A percentile compares a stretch with the other conserved stretches of the same genome.
Conservation (phyloP, 1,139 yeast genomes). For the Lodderomyces theae region DNA sequence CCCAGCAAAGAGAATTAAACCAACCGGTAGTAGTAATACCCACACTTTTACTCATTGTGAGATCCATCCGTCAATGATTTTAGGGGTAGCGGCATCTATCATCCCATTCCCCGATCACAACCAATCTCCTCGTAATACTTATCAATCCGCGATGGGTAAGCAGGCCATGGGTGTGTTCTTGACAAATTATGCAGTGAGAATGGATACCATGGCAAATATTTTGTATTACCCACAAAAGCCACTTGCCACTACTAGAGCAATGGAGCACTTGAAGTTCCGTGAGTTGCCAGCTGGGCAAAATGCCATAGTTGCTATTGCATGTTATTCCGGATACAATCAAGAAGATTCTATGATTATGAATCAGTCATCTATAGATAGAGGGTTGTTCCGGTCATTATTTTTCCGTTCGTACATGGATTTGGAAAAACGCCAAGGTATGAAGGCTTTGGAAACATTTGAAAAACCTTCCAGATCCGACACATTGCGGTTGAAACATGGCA, state of each 20-base stretch:
- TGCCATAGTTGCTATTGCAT: constrained; percentile 95
- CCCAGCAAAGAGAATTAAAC: constrained; percentile 87
- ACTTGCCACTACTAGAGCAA: constrained; percentile 97
- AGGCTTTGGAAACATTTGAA: constrained; percentile 92
- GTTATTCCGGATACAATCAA: constrained; percentile 98
- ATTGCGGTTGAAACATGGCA: constrained; percentile 92
- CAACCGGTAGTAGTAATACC: constrained; percentile 52
- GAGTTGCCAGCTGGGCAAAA: constrained; percentile 99
- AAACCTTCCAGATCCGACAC: constrained; percentile 95
- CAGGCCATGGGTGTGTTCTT: constrained; percentile 99
- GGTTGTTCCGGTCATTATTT: constrained; percentile 90
- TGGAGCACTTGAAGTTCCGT: constrained; percentile 96
- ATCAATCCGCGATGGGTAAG: constrained; percentile 99
- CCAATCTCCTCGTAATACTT: constrained; percentile 98
- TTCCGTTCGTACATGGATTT: constrained; percentile 98
- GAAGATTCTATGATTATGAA: constrained; percentile 99
- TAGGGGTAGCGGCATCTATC: constrained; percentile 97
- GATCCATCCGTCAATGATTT: constrained; percentile 97
- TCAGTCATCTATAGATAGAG: constrained; percentile 95
- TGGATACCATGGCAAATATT: constrained; percentile 99
- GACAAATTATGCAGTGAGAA: constrained; percentile 92
- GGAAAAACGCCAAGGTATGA: constrained; percentile 98
- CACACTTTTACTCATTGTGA: constrained; percentile 98
- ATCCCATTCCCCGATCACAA: constrained; percentile 99
- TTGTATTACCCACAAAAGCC: constrained; percentile 98